Percentiles rank a stretch among this genome's conserved stretches.
These are phyloP conservation scores for Irpex lacteus DNA, from an alignment of 1,284 basidiomycete species.

Conservation along the genomic window DNA sequence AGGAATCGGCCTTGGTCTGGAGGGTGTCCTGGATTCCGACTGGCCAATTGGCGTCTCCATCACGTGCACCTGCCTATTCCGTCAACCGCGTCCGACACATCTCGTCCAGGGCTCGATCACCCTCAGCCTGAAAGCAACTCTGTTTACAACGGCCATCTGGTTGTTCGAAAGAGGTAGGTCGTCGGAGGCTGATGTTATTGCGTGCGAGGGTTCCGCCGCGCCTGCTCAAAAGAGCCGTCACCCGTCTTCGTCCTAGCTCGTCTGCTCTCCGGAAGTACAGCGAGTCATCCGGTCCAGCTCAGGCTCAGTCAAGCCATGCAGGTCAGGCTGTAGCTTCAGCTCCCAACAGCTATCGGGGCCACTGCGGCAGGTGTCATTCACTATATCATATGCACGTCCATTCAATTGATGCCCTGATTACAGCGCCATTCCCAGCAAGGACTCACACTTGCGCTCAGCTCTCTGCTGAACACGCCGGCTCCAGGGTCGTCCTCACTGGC, in stretches of 20 bases:
- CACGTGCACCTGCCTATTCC: neutral
- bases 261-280: neutral
- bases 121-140: neutral
- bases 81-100: neutral
- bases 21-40: neutral
- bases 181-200: neutral
- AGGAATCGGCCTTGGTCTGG: neutral
- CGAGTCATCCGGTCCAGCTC: neutral
- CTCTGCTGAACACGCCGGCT: conserved; percentile 50
- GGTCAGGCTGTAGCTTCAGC: neutral
- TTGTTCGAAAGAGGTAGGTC: neutral
- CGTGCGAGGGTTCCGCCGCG: neutral
- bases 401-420: conserved; percentile 4
- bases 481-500: conserved; percentile 68
- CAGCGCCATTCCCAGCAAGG: conserved; percentile 59
- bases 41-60: neutral
- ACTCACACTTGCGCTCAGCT: conserved; percentile 71
- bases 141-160: neutral
- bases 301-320: neutral
- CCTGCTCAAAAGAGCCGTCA: neutral
- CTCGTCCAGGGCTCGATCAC: neutral
- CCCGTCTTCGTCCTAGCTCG: neutral
- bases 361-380: conserved; percentile 2
- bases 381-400: neutral
- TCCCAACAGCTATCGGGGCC: neutral